Conservation (phyloP, 169 alveolate genomes). For the Plasmodium fragile region DNA sequence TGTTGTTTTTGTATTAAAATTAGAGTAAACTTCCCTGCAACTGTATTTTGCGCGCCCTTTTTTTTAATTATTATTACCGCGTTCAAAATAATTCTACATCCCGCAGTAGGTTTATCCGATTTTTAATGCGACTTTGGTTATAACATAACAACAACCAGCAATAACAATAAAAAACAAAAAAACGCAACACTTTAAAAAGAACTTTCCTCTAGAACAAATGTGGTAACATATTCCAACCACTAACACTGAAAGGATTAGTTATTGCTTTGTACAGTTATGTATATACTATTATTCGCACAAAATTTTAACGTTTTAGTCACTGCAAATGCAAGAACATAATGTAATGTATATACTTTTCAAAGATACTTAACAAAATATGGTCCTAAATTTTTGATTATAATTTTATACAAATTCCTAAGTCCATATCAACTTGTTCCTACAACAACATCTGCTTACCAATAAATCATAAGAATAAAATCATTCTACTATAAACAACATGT, state of each 20-base stretch:
- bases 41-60: background rate
- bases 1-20: background rate
- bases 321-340: background rate
- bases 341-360: background rate
- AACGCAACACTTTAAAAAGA: background rate
- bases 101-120: background rate
- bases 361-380: background rate
- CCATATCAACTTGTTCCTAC: background rate
- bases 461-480: background rate
- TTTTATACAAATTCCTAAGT: background rate
- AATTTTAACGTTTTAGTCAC: background rate
- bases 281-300: background rate
- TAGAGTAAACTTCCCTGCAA: background rate
- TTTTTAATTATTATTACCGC: background rate
- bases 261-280: background rate
- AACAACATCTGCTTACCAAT: background rate
- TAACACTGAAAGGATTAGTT: background rate
- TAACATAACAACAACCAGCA: background rate
- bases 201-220: background rate
- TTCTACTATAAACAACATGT: background rate
- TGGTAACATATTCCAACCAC: background rate
- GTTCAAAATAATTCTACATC: background rate
- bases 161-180: background rate
- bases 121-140: background rate
- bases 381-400: background rate